A percentile compares a stretch with the other conserved stretches of the same genome.
Evolutionary conservation across 1,139 yeast genomes (phyloP).

Genomic region (Yamadazyma triangularis): DNA sequence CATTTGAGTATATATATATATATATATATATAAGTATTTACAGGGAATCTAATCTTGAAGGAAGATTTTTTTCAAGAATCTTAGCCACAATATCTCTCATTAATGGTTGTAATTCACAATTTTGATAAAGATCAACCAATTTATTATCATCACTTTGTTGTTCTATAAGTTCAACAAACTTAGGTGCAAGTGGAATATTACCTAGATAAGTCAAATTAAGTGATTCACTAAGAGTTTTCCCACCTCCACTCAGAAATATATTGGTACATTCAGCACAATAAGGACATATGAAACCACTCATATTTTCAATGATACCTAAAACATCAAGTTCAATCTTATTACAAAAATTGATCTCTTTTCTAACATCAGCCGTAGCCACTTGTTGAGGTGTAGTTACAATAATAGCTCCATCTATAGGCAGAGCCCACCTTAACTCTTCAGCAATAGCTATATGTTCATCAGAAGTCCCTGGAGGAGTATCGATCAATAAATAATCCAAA

Average conservation of each 20-base stretch:
- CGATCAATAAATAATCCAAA: conserved; percentile 80
- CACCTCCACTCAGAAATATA: conserved; percentile 95
- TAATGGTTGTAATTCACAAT: conserved; percentile 39
- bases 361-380: conserved; percentile 53
- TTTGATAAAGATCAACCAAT: conserved; percentile 33
- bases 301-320: conserved; percentile 43
- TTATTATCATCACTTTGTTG: conserved; percentile 33
- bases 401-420: conserved; percentile 44
- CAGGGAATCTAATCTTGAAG: conserved; percentile 20
- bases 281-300: conserved; percentile 55
- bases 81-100: conserved; percentile 48
- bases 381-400: conserved; percentile 49
- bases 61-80: conserved; percentile 34
- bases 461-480: conserved; percentile 98
- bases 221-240: conserved; percentile 59
- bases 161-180: conserved; percentile 82
- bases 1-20: not conserved
- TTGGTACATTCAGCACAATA: conserved; percentile 88
- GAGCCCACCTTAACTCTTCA: conserved; percentile 67
- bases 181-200: conserved; percentile 88
- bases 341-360: conserved; percentile 48
- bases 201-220: conserved; percentile 71
- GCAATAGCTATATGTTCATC: conserved; percentile 98
- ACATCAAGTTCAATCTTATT: conserved; percentile 39
- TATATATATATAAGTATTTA: no score